Evolutionary conservation across 495 filamentous ascomycete genomes (phyloP).

Genomic region (Neurospora tetrasperma): DNA sequence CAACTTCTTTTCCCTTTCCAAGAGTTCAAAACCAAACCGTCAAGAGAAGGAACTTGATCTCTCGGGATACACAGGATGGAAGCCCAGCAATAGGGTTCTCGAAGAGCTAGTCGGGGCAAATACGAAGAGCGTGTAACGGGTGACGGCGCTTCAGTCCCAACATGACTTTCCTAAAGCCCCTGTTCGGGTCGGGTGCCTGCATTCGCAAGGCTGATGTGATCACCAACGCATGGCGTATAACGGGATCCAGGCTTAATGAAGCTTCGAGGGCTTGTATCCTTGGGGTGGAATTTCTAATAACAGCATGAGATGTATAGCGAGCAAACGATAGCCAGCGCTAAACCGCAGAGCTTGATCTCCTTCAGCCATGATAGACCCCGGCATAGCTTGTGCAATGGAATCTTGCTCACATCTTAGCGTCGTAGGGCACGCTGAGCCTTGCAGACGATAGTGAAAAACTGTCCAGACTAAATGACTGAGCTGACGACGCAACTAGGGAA

Average conservation of each 20-base stretch:
- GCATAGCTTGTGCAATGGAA: background rate
- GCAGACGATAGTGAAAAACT: conserved; percentile 12
- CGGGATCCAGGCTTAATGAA: background rate
- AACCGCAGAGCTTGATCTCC: background rate
- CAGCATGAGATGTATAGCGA: background rate
- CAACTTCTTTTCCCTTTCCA: background rate
- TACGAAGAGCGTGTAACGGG: conserved; percentile 23
- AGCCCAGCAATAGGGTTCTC: background rate
- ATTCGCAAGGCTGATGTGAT: conserved; percentile 13
- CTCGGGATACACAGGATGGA: background rate
- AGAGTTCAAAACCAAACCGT: background rate
- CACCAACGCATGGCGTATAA: background rate
- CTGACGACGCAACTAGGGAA: background rate
- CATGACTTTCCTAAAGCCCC: background rate
- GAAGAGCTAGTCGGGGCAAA: conserved; percentile 2
- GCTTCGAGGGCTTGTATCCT: background rate
- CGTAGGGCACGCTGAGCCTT: conserved; percentile 17
- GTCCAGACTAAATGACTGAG: conserved; percentile 19
- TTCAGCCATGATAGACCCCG: background rate
- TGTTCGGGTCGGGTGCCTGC: conserved; percentile 16
- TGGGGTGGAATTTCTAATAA: background rate
- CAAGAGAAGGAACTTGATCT: background rate
- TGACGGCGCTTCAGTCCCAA: conserved; percentile 8
- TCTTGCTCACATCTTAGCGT: background rate
- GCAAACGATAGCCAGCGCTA: background rate